Percentiles rank a stretch among this genome's conserved stretches.
Evolutionary conservation across 1,284 basidiomycete species (phyloP).

Genomic region (Bjerkandera adusta): DNA sequence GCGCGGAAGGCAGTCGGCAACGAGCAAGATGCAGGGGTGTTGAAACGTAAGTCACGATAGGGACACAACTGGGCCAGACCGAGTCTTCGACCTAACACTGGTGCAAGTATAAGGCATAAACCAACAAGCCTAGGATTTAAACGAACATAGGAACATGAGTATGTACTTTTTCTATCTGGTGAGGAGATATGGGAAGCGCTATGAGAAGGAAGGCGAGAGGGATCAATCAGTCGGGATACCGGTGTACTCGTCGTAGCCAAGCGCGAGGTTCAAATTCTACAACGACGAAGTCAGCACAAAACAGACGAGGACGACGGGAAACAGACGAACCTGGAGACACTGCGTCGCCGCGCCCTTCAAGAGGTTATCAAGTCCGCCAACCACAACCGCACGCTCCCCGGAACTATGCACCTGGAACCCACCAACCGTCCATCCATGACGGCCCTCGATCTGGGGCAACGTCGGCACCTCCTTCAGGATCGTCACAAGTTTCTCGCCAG

Average conservation of each 20-base stretch:
- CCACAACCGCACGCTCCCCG: constrained; percentile 88
- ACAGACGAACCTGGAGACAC: constrained; percentile 77
- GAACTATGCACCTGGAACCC: constrained; percentile 92
- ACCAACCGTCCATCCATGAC: constrained; percentile 90
- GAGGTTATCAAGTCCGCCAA: constrained; percentile 93
- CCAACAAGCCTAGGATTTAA: too few relatives aligned
- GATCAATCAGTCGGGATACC: constrained; percentile 84
- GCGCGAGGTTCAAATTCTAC: constrained; percentile 92
- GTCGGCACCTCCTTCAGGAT: constrained; percentile 74
- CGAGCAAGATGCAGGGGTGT: too few relatives aligned
- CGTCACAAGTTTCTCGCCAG: constrained; percentile 70
- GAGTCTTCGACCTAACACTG: too few relatives aligned
- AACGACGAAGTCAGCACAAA: constrained; percentile 1
- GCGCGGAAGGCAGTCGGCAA: too few relatives aligned
- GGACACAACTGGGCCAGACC: too few relatives aligned
- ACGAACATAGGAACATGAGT: too few relatives aligned
- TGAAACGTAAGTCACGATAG: too few relatives aligned
- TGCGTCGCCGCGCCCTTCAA: constrained; percentile 98
- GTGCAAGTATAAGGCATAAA: too few relatives aligned
- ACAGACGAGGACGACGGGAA: neutral
- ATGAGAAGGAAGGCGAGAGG: constrained; percentile 19
- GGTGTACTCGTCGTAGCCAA: constrained; percentile 90
- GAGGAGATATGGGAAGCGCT: neutral
- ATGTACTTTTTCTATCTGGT: too few relatives aligned
- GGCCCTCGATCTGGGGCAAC: constrained; percentile 73